Percentiles rank a stretch among this genome's conserved stretches.
phyloP scores from a whole-genome alignment of 352 stramenopile species.

The Phytophthora pluvialis region DNA sequence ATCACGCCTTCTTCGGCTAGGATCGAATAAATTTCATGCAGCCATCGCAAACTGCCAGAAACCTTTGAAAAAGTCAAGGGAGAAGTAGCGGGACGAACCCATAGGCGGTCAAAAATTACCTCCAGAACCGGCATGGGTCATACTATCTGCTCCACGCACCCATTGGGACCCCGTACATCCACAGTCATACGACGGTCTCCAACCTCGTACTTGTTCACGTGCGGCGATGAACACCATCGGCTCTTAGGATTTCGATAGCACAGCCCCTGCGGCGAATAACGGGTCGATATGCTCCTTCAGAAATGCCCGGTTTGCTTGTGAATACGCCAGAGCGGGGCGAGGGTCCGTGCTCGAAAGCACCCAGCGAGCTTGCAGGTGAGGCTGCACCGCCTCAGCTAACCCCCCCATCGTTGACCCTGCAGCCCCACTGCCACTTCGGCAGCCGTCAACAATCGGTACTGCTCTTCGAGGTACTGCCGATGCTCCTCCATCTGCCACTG shows the following conservation, averaged over 20 bases:
- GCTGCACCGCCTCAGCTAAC: not conserved
- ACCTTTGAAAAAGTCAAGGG: not conserved
- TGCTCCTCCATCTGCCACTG: not conserved
- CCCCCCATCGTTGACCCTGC: slow-evolving; percentile 1
- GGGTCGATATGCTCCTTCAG: too few species aligned
- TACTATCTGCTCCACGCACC: not conserved
- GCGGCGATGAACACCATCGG: not conserved
- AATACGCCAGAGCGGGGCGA: too few species aligned
- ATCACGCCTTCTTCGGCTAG: not conserved
- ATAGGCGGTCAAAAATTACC: not conserved
- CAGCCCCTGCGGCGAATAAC: too few species aligned
- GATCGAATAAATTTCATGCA: not conserved
- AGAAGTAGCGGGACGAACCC: not conserved
- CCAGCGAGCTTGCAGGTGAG: not conserved
- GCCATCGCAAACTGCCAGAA: not conserved
- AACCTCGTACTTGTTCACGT: not conserved
- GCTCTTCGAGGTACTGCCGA: not conserved
- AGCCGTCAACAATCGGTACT: not conserved
- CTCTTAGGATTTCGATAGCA: too few species aligned
- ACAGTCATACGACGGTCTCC: not conserved
- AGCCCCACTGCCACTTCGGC: not conserved
- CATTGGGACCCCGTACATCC: not conserved
- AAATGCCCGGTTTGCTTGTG: too few species aligned
- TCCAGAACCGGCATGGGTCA: not conserved
- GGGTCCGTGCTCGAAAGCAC: too few species aligned